Evolutionary conservation across 2,329 filamentous ascomycete species (phyloP).

Genomic region (Pseudocercospora fuligena): DNA sequence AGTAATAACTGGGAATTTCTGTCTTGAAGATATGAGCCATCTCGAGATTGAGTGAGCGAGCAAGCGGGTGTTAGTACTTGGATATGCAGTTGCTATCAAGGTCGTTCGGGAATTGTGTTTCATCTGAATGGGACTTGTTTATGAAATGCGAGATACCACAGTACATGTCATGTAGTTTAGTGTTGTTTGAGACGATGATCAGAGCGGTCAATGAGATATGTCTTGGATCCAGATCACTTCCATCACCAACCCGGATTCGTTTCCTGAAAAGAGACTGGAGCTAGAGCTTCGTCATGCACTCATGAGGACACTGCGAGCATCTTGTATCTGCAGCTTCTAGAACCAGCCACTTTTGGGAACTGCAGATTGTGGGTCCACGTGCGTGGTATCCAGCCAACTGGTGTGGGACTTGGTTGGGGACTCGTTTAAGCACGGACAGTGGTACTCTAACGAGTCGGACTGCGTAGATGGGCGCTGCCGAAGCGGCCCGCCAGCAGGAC

Average conservation of each 20-base stretch:
- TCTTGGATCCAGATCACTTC: neutral
- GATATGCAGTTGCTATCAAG: too few species aligned
- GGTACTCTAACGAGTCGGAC: too few species aligned
- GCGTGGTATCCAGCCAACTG: too few species aligned
- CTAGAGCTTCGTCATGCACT: neutral
- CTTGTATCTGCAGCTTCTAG: neutral
- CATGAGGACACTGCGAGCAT: neutral
- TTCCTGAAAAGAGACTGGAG: neutral
- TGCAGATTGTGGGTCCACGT: neutral
- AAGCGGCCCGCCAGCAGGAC: too few species aligned
- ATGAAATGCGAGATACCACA: slow-evolving; percentile 2
- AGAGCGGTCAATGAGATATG: neutral
- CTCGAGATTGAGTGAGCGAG: neutral
- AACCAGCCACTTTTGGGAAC: too few species aligned
- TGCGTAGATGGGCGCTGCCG: too few species aligned
- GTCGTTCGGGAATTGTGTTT: neutral
- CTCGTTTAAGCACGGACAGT: too few species aligned
- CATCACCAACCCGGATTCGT: neutral
- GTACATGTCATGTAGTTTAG: neutral
- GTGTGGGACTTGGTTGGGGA: too few species aligned
- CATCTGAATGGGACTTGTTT: neutral
- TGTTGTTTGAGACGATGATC: neutral
- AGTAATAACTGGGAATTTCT: slow-evolving; percentile 46
- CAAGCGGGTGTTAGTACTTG: neutral
- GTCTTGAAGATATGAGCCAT: slow-evolving; percentile 1